Evolutionary conservation across 257 asterid genomes (phyloP).

Genomic region (Osmanthus fragrans): DNA sequence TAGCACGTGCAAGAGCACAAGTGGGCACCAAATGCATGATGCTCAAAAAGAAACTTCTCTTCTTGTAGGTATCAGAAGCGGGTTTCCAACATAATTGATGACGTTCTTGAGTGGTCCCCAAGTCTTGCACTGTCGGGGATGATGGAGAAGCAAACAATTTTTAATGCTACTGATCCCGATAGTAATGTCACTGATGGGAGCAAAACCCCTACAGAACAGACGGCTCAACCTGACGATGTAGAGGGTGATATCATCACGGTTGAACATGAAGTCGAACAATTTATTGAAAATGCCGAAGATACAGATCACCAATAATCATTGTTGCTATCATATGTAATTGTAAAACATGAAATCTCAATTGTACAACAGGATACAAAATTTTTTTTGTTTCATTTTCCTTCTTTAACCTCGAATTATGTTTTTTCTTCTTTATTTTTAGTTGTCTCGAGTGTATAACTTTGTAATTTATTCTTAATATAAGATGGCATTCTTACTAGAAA

Average conservation of each 20-base stretch:
- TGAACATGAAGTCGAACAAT: conserved; percentile 45
- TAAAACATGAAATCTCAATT: conserved; percentile 26
- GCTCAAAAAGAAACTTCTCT: neutral
- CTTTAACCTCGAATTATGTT: conserved; percentile 19
- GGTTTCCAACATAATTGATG: conserved; percentile 93
- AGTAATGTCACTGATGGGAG: conserved; percentile 46
- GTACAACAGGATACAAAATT: conserved; percentile 11
- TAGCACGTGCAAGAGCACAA: neutral
- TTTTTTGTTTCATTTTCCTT: conserved; percentile 18
- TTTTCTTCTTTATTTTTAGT: neutral
- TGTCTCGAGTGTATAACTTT: conserved; percentile 36
- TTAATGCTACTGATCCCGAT: conserved; percentile 52
- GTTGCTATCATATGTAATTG: conserved; percentile 24
- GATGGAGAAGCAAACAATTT: conserved; percentile 75
- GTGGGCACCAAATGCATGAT: no score
- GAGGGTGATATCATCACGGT: conserved; percentile 38
- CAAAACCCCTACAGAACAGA: conserved; percentile 30
- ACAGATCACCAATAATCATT: conserved; percentile 31
- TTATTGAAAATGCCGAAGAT: conserved; percentile 28
- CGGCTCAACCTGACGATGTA: conserved; percentile 26
- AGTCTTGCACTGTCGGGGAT: conserved; percentile 91
- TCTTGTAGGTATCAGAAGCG: conserved; percentile 87
- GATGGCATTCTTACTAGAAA: neutral
- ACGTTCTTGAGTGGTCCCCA: conserved; percentile 97
- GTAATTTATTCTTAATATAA: conserved; percentile 26